phyloP scores from a whole-genome alignment of 192 early-diverging fungal species.

The Coemansia furcata region DNA sequence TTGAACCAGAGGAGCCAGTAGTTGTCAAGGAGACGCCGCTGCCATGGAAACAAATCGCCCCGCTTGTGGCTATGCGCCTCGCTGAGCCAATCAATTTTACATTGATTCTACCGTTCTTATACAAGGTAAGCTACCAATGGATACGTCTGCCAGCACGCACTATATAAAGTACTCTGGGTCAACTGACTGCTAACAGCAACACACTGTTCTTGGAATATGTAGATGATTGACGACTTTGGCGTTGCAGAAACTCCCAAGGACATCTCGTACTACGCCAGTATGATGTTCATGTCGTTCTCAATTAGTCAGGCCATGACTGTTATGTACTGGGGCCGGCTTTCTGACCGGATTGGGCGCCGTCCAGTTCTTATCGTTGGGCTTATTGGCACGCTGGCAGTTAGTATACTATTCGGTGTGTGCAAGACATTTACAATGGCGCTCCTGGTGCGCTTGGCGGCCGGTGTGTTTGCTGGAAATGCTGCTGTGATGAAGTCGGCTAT shows the following conservation, averaged over 20 bases:
- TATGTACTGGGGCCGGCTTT: constrained; percentile 69
- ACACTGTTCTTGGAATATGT: background rate
- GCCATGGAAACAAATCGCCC: constrained; percentile 34
- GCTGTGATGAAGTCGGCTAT: constrained; percentile 78
- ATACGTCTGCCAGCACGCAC: background rate
- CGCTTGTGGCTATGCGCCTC: constrained; percentile 38
- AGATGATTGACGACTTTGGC: constrained; percentile 32
- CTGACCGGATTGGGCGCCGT: constrained; percentile 75
- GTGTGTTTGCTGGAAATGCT: constrained; percentile 68
- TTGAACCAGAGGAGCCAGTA: background rate
- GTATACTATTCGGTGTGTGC: constrained; percentile 67
- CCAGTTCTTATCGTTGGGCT: constrained; percentile 76
- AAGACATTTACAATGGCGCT: constrained; percentile 59
- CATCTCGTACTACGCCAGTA: constrained; percentile 69
- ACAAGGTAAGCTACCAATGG: constrained; percentile 3
- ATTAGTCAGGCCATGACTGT: constrained; percentile 50
- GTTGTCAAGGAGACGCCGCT: constrained; percentile 44
- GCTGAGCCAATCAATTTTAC: constrained; percentile 74
- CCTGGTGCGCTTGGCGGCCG: constrained; percentile 57
- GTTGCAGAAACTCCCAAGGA: constrained; percentile 68
- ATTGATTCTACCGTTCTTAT: constrained; percentile 62
- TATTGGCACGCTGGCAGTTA: constrained; percentile 65
- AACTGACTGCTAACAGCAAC: background rate
- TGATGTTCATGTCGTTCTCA: constrained; percentile 51
- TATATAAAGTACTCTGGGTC: background rate